A percentile compares a stretch with the other conserved stretches of the same genome.
Evolutionary conservation across 2,329 filamentous ascomycete genomes (phyloP).

Genomic region (Neopestalotiopsis sp.): DNA sequence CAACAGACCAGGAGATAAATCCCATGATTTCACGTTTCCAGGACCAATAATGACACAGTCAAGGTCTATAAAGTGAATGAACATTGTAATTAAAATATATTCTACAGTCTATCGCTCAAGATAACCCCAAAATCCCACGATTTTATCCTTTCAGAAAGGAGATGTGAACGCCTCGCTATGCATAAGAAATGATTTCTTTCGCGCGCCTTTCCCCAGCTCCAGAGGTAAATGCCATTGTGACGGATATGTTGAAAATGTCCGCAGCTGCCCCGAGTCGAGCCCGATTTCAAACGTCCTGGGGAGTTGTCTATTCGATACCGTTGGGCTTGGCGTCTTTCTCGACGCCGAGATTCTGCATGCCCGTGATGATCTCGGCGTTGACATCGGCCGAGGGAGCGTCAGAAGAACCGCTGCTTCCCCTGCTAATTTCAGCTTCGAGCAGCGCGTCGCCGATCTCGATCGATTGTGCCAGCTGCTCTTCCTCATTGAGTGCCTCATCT

Average conservation of each 20-base stretch:
- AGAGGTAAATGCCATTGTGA: neutral
- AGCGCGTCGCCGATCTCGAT: slow-evolving; percentile 20
- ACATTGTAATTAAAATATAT: neutral
- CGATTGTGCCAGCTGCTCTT: slow-evolving; percentile 48
- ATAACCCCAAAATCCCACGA: neutral
- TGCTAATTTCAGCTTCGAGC: slow-evolving; percentile 17
- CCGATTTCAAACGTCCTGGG: neutral
- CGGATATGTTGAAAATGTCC: slow-evolving; percentile 2
- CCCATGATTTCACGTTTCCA: no score
- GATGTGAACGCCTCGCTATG: slow-evolving; percentile 15
- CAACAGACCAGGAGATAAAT: no score
- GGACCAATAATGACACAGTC: no score
- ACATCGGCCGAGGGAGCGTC: slow-evolving; percentile 47
- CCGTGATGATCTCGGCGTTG: slow-evolving; percentile 63
- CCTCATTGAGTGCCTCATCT: slow-evolving; percentile 31
- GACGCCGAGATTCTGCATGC: slow-evolving; percentile 58
- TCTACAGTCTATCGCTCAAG: neutral
- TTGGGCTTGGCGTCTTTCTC: slow-evolving; percentile 36
- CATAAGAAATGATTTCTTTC: neutral
- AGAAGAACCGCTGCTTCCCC: slow-evolving; percentile 21
- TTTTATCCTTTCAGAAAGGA: neutral
- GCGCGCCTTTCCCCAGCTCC: neutral
- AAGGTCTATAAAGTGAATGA: neutral
- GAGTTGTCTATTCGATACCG: neutral
- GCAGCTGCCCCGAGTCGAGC: neutral